Evolutionary conservation across 768 basidiomycete genomes (phyloP).

Genomic region (Mrakia hoshinonis): DNA sequence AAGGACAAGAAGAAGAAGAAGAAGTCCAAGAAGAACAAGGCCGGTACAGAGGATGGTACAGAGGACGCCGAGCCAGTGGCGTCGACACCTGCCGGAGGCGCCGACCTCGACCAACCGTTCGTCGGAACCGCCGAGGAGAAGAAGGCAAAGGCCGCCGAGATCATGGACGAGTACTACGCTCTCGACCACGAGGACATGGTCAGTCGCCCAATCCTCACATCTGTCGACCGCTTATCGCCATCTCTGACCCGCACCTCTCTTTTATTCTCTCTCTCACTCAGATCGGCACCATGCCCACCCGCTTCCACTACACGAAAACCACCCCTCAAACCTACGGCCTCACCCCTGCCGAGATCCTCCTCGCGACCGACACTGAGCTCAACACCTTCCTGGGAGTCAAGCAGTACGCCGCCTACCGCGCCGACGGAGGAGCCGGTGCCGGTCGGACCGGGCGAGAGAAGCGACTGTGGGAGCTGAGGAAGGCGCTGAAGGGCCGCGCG

Average conservation of each 20-base stretch:
- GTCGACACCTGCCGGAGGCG: conserved; percentile 26
- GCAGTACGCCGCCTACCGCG: conserved; percentile 82
- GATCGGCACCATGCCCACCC: conserved; percentile 83
- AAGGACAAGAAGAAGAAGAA: conserved; percentile 36
- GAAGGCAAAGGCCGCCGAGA: conserved; percentile 69
- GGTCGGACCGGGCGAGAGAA: conserved; percentile 47
- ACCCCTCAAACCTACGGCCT: conserved; percentile 47
- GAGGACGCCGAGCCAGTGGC: conserved; percentile 38
- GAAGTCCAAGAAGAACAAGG: conserved; percentile 34
- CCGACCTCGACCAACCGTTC: conserved; percentile 13
- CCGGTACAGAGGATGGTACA: conserved; percentile 44
- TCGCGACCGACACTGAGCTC: conserved; percentile 84
- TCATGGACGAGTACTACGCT: conserved; percentile 82
- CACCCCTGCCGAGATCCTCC: conserved; percentile 72
- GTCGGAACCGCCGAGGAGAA: conserved; percentile 70
- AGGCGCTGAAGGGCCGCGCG: conserved; percentile 42
- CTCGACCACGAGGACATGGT: conserved; percentile 96
- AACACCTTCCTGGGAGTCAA: conserved; percentile 85
- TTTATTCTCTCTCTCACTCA: conserved; percentile 36
- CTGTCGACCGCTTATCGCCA: neutral
- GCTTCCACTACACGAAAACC: conserved; percentile 78
- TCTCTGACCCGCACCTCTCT: neutral
- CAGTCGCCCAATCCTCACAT: conserved; percentile 36
- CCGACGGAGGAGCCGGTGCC: conserved; percentile 43
- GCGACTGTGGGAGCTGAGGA: conserved; percentile 64